Evolutionary conservation across 2,329 filamentous ascomycete genomes (phyloP), one percentile per base, ranked within the genome.

Genomic region (Xylaria sp.): DNA sequence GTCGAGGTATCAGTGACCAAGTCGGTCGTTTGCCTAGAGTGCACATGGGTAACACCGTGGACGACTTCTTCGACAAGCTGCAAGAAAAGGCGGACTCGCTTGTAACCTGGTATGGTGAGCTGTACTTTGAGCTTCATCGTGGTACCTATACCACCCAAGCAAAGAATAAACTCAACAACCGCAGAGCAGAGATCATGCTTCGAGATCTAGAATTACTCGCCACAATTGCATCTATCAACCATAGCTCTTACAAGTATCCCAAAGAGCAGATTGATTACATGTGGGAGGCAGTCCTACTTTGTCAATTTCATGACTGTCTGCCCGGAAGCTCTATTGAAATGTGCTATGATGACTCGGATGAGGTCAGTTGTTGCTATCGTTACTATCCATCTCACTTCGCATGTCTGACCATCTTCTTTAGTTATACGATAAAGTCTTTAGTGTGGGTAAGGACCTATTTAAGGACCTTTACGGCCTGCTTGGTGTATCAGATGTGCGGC

Each of bases 111-210:
- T 97, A 97, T 75, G 95, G 95, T 43, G 95, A 99, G 79, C 84
- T 99, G 8, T 99, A 99, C 79, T 97, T 99, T 76, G 95, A 99
- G 78, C 85, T 99, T 51, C 95, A 99, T 76, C 91, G 95, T 63
- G 95, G 95, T 56, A 98, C 94, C 12, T 98, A 98, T 78, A 99
- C 95, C 3, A 97, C 94, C 0, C 94, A 98, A 76, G 91, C 94
- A 63, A 97, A 97, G 79, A 99, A 97, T 82, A 99, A 99, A 81
- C 87, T 88, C 70, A 94, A 96, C 81, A 99, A 98, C 75, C 87
- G 95, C 57, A 90, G 89, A 74, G 85, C 92, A 0, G 95, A 99
- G 78, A 87, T 91, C 56, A 78, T 97, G 78, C 83, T 99, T 56
- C 90, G 93, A 49, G 92, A 97, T 67, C 83, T 98, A 58, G 95